phyloP scores from a whole-genome alignment of 2,329 filamentous ascomycete species.

The Alternaria tenuissima region DNA sequence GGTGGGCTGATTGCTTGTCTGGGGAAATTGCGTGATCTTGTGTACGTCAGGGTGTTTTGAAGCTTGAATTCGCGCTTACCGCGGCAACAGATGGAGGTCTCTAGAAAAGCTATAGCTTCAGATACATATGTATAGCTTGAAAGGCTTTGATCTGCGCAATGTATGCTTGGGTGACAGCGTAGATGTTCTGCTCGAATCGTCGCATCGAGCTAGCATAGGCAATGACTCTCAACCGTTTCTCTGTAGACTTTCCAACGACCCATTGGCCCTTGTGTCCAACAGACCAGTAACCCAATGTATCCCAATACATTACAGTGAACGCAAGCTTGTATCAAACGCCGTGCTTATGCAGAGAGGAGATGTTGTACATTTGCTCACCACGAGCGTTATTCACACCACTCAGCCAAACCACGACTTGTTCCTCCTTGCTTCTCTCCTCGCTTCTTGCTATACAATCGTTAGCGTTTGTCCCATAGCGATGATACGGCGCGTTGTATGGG shows the following conservation, averaged over 20 bases:
- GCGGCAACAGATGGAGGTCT: not conserved
- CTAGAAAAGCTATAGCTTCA: not conserved
- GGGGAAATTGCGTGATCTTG: constrained; percentile 23
- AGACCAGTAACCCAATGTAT: not conserved
- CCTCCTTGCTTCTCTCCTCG: constrained; percentile 33
- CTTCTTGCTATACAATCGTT: constrained; percentile 25
- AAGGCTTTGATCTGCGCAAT: not conserved
- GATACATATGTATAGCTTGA: not conserved
- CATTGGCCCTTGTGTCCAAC: not conserved
- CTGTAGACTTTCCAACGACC: not conserved
- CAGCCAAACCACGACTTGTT: constrained; percentile 33
- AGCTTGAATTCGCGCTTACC: constrained; percentile 2
- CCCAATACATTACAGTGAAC: not conserved
- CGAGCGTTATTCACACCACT: not conserved
- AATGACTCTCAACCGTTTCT: not conserved
- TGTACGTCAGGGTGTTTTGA: constrained; percentile 10
- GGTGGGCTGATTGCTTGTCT: constrained; percentile 1
- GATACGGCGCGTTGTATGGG: not conserved
- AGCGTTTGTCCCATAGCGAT: constrained; percentile 1
- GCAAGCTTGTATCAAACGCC: constrained; percentile 16
- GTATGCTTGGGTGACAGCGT: not conserved
- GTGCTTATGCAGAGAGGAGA: constrained; percentile 23
- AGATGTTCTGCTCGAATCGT: not conserved
- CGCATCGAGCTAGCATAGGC: not conserved
- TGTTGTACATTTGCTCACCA: constrained; percentile 12